phyloP scores from a whole-genome alignment of 306 rosid genomes.

The Quercus glauca region DNA sequence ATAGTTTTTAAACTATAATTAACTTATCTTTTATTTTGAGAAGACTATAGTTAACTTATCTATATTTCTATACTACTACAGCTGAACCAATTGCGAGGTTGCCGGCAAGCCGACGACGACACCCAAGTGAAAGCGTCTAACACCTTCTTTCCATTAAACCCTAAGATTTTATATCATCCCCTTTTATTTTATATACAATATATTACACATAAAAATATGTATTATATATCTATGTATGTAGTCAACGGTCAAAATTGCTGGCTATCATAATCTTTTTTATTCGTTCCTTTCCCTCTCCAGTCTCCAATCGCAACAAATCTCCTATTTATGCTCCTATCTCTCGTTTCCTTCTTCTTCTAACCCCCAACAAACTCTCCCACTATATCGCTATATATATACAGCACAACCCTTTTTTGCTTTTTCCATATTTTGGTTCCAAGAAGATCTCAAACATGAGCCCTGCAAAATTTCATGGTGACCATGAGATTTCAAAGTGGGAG shows the following conservation, averaged over 20 bases:
- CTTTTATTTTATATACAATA: background rate
- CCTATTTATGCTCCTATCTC: too few species aligned
- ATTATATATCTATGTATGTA: background rate
- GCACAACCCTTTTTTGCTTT: background rate
- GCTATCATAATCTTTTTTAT: conserved; percentile 17
- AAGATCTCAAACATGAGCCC: conserved; percentile 25
- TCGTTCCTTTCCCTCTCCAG: too few species aligned
- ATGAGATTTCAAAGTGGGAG: conserved; percentile 14
- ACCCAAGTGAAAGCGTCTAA: background rate
- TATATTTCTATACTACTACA: too few species aligned
- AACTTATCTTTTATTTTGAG: too few species aligned
- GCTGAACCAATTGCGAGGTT: background rate
- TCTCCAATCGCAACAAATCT: too few species aligned
- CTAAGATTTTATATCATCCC: background rate
- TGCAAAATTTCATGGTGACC: conserved; percentile 17
- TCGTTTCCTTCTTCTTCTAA: background rate
- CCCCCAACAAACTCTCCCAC: background rate
- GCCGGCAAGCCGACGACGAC: background rate
- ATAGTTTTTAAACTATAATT: too few species aligned
- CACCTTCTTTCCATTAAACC: background rate
- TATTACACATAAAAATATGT: background rate
- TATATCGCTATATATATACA: conserved; percentile 4
- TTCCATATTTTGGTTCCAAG: background rate
- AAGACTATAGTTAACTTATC: too few species aligned
- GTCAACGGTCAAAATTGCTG: conserved; percentile 87